Evolutionary conservation across 495 filamentous ascomycete genomes (phyloP).

Genomic region (Filosporella fistucella): DNA sequence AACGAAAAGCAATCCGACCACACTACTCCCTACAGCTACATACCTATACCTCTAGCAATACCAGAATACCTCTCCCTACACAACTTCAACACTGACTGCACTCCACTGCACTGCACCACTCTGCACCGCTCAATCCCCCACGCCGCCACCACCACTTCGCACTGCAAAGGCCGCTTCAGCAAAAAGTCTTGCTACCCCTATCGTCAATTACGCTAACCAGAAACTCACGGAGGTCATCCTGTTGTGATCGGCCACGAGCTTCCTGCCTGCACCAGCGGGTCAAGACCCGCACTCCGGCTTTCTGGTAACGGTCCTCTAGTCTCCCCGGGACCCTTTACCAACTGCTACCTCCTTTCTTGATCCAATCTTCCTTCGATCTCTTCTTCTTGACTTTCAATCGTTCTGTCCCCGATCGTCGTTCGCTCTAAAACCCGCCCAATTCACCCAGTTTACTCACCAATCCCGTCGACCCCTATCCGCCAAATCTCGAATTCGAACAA

Average conservation of each 20-base stretch:
- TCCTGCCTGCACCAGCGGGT: constrained; percentile 17
- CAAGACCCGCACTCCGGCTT: constrained; percentile 18
- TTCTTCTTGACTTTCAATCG: constrained; percentile 9
- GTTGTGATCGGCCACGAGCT: constrained; percentile 22
- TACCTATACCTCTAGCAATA: no score
- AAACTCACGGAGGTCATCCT: constrained; percentile 10
- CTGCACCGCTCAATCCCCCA: constrained; percentile 4
- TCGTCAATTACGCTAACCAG: constrained; percentile 9
- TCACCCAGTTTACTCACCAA: constrained; percentile 4
- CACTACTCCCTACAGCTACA: no score
- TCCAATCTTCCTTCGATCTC: neutral
- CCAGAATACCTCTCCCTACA: no score
- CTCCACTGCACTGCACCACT: neutral
- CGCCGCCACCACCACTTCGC: constrained; percentile 5
- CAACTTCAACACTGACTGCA: neutral
- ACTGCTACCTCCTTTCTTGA: constrained; percentile 6
- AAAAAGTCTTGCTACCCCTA: constrained; percentile 6
- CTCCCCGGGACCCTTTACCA: constrained; percentile 11
- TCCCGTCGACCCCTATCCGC: constrained; percentile 8
- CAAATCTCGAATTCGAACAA: neutral
- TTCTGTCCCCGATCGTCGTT: constrained; percentile 3
- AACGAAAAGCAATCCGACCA: constrained; percentile 14
- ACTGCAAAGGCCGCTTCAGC: no score
- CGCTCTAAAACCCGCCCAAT: constrained; percentile 10
- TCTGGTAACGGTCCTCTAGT: constrained; percentile 17